Evolutionary conservation across 148 eudicot genomes (phyloP).

Genomic region (Fagopyrum tataricum): DNA sequence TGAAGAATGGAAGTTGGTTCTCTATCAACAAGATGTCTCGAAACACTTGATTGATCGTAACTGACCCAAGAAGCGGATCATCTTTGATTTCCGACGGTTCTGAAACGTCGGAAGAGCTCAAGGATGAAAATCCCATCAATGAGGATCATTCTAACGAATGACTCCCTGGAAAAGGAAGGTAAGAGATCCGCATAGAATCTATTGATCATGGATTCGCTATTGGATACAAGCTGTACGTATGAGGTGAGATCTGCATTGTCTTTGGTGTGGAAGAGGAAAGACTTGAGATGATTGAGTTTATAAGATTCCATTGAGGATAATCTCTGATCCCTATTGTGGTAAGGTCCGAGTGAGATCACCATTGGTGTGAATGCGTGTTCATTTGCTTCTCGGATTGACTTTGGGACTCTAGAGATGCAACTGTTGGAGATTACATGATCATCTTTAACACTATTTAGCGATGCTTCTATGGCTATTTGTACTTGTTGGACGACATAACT

Average conservation of each 20-base stretch:
- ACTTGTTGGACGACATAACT: neutral
- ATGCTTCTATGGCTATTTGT: neutral
- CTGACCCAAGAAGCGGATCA: neutral
- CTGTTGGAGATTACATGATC: neutral
- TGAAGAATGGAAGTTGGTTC: neutral
- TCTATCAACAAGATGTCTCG: slow-evolving; percentile 1
- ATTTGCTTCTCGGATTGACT: neutral
- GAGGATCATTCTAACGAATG: neutral
- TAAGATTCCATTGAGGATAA: neutral
- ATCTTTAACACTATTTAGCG: neutral
- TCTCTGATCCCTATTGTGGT: neutral
- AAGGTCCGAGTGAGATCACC: neutral
- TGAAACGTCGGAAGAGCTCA: neutral
- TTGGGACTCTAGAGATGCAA: neutral
- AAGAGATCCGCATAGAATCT: neutral
- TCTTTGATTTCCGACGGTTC: neutral
- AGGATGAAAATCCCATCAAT: neutral
- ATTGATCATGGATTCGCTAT: neutral
- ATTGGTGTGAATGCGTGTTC: neutral
- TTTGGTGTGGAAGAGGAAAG: neutral
- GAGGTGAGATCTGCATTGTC: neutral
- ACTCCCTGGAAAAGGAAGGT: neutral
- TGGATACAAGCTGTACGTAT: neutral
- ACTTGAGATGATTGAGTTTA: neutral
- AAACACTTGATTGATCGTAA: neutral